Evolutionary conservation across 2,329 filamentous ascomycete species (phyloP), one percentile per base, ranked within the genome.

Genomic region (Fonsecaea multimorphosa): DNA sequence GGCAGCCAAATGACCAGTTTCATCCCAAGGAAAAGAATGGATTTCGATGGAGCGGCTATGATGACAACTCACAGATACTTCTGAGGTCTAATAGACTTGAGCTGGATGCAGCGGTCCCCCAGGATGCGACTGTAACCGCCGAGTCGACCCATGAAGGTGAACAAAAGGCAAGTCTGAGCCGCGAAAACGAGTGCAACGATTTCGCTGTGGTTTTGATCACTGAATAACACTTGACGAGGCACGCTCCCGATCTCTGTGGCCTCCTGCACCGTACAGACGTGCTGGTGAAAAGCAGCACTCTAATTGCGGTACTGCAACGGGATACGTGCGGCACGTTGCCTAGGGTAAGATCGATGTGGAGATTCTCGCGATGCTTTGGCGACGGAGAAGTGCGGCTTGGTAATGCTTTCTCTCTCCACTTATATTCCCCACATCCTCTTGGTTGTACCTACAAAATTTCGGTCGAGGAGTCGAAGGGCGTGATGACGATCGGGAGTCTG

Each of bases 11-110:
- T 19, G 44, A 49, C 44, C 44, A 49, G 44, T 49, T 56, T 12
- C 32, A 11, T 32, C 29, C 32, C 44, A 32, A 49, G 19, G 44
- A 24, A 8, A 8, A 49, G 19, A 12, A 19, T 12, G 11, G 34
- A 36, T 29, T 8, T 24, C 51, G 27, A 53, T 36, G 9, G 27
- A 49, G 57, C 61, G 66, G 71, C 71, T 24, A 64, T 72, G 71
- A 72, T 72, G 71, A 72, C 68, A 69, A 62, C 38, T 58, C 73
- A 79, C 88, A 91, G 89, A 91, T 91, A 91, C 89, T 91, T 88
- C 88, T 84, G 87, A 91, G 84, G 82, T 78, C 71, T 24, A 77
- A 77, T 70, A 67, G 61, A 65, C 71, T 68, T 73, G 67, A 72
- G 61, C 71, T 73, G 73, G 70, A 72, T 72, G 70, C 65, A 72